These are phyloP conservation scores for Coprinopsis strossmayeri DNA, from an alignment of 768 basidiomycete species.

Conservation along the genomic window DNA sequence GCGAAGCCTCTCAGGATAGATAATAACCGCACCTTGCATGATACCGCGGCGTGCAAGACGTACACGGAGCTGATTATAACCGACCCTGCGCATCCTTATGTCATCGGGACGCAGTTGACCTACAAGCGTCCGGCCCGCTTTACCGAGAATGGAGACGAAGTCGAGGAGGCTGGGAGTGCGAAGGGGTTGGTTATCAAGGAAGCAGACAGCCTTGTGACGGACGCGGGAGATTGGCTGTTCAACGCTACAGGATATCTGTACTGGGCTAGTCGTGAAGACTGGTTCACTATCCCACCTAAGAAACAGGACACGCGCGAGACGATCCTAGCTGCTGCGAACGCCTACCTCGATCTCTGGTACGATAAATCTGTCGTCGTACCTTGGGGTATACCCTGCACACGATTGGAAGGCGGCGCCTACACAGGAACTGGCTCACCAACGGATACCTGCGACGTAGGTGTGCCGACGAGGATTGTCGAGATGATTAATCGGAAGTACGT, in stretches of 20 bases:
- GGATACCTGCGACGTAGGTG: conserved; percentile 8
- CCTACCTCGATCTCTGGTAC: conserved; percentile 8
- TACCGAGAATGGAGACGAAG: no score
- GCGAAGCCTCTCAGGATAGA: neutral
- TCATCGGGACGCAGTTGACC: conserved; percentile 7
- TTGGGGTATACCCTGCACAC: conserved; percentile 4
- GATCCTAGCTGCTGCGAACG: conserved; percentile 1
- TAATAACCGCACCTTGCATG: conserved; percentile 1
- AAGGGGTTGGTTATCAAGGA: neutral
- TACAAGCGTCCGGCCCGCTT: no score
- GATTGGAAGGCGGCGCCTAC: conserved; percentile 7
- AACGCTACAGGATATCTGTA: conserved; percentile 3
- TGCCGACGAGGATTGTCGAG: conserved; percentile 5
- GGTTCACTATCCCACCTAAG: conserved; percentile 2
- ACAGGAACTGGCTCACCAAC: neutral
- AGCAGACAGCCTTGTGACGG: conserved; percentile 4
- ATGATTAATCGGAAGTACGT: conserved; percentile 6
- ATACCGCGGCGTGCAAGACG: conserved; percentile 4
- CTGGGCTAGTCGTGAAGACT: conserved; percentile 3
- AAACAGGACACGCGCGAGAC: conserved; percentile 1
- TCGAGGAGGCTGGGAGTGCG: no score
- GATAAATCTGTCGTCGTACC: neutral
- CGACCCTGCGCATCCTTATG: conserved; percentile 1
- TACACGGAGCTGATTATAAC: conserved; percentile 6
- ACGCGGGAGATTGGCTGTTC: conserved; percentile 8